Base-by-base conservation (phyloP, 192 early-diverging fungal species). In the Spizellomyces punctatus region DNA sequence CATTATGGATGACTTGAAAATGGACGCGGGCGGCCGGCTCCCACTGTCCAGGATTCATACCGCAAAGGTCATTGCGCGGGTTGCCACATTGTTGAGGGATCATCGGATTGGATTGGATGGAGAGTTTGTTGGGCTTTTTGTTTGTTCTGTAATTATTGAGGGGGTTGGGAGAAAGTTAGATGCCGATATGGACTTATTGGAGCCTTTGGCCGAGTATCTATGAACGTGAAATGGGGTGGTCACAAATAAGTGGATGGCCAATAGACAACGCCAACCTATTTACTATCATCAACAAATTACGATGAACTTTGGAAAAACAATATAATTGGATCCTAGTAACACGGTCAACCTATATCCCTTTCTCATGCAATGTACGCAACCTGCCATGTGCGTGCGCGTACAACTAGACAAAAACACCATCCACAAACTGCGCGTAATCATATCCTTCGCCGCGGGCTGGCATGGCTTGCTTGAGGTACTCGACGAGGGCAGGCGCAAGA, bases 41-140 rank as follows among this genome's bases (percentile, higher is more conserved):
- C 85, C 90, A 52, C 78, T 98, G 43, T 90, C 90, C 14, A 86
- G 89, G 57, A 82, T 98, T 21, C 88, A 86, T 22, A 91, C 95
- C 58, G 86, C 84, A 1, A 88, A 92, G 71, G 80, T 98, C 19
- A 79, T 98, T 19, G 52, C 73, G 10, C 83, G 84, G 3, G 93
- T 95, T 1, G 89, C 94, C 84, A 64, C 79, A 17, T 90, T 93
- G 84, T 93, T 97, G 5, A 82, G 95, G 27, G 76, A 81, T 5
- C 94, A 98, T 76, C 93, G 92, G 64, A 95, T 98, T 0, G 86
- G 89, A 49, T 79, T 98, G 58, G 96, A 96, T 73, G 93, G 95
- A 0, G 95, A 96, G 68, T 98, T 96, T 82, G 89, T 92, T 8
- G 95, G 94, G 77, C 88, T 96, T 10, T 88, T 92, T 17, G 89